These are phyloP conservation scores for Albatrellus sp. DNA, from an alignment of 1,284 basidiomycete species.

Conservation along the genomic window DNA sequence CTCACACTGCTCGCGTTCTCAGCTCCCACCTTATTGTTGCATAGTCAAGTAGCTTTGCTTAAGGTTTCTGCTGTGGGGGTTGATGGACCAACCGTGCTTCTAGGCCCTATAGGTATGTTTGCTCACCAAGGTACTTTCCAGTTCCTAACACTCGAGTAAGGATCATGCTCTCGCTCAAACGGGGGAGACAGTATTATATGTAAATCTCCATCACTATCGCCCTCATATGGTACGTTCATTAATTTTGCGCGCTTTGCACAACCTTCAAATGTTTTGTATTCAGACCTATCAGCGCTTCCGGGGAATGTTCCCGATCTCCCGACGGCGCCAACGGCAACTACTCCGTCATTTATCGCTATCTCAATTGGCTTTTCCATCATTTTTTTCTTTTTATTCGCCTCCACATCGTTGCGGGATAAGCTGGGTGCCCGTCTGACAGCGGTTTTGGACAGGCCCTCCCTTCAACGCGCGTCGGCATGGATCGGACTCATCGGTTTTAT, in stretches of 20 bases:
- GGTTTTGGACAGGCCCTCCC: constrained; percentile 39
- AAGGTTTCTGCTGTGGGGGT: constrained; percentile 41
- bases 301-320: constrained; percentile 42
- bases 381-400: constrained; percentile 56
- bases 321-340: constrained; percentile 46
- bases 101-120: constrained; percentile 51
- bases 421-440: constrained; percentile 41
- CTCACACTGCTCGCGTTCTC: constrained; percentile 55
- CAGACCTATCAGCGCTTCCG: constrained; percentile 56
- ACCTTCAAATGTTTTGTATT: neutral
- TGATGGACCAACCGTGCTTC: constrained; percentile 61
- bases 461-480: constrained; percentile 57
- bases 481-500: constrained; percentile 64
- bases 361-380: constrained; percentile 46
- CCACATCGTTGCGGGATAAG: constrained; percentile 55
- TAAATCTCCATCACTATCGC: constrained; percentile 41
- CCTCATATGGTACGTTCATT: constrained; percentile 41
- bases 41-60: constrained; percentile 50
- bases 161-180: constrained; percentile 51
- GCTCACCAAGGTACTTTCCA: neutral
- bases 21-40: constrained; percentile 47
- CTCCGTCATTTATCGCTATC: constrained; percentile 53
- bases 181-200: constrained; percentile 42
- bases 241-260: constrained; percentile 3
- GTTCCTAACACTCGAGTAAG: constrained; percentile 22